Evolutionary conservation across 2,329 filamentous ascomycete species (phyloP), one percentile per base, ranked within the genome.

Genomic region (Tolypocladium pustulatum): DNA sequence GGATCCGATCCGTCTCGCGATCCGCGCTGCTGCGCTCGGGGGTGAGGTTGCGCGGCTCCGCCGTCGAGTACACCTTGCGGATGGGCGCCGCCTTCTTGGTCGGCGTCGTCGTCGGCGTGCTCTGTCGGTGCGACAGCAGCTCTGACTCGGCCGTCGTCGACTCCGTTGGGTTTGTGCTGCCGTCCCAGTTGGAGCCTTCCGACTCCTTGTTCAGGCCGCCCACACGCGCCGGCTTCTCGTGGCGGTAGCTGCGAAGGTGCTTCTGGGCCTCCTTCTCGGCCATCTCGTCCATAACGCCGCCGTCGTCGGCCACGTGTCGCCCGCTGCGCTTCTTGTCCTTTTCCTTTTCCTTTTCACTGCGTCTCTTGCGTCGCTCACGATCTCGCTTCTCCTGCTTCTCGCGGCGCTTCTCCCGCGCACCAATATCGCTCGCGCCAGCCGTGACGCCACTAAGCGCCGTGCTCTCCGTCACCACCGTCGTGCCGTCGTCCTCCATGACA

Each of bases 181-280:
- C 90, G 69, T 95, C 89, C 81, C 90, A 96, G 64, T 84, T 78
- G 60, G 85, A 89, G 61, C 87, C 89, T 65, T 97, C 93, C 51
- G 86, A 81, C 64, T 88, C 80, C 66, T 87, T 86, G 75, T 97
- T 97, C 71, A 97, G 77, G 25, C 93, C 93, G 40, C 93, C 93
- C 2, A 97, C 91, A 56, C 89, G 83, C 0, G 93, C 93, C 2
- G 91, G 78, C 71, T 87, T 90, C 75, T 97, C 93, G 68, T 91
- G 82, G 30, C 92, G 89, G 77, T 97, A 97, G 38, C 84, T 84
- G 60, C 88, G 84, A 58, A 97, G 83, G 61, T 94, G 87, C 54
- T 84, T 77, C 65, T 86, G 78, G 30, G 83, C 86, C 57, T 78
- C 78, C 43, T 79, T 81, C 69, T 89, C 87, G 66, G 85, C 84